phyloP scores from a whole-genome alignment of 1,284 basidiomycete genomes.

The Malassezia brasiliensis region DNA sequence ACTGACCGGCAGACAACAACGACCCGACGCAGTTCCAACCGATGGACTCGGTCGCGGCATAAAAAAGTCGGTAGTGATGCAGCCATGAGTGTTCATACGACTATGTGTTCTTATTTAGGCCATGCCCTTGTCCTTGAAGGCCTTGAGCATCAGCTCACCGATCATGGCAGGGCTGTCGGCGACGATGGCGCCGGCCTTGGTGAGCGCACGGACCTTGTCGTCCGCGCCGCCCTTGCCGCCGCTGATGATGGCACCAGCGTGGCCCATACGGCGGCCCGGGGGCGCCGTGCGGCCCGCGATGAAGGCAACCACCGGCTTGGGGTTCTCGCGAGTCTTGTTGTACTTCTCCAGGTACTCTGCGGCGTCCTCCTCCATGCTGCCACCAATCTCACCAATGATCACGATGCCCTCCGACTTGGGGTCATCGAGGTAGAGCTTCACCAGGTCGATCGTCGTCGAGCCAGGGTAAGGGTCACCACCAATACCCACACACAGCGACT shows the following conservation, averaged over 20 bases:
- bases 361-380: constrained; percentile 98
- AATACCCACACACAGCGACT: constrained; percentile 92
- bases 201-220: constrained; percentile 90
- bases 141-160: constrained; percentile 44
- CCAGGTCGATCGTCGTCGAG: constrained; percentile 84
- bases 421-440: constrained; percentile 93
- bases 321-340: constrained; percentile 76
- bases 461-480: constrained; percentile 99
- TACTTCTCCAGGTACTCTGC: constrained; percentile 86
- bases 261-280: constrained; percentile 91
- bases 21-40: constrained; percentile 47
- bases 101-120: constrained; percentile 16
- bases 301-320: constrained; percentile 95
- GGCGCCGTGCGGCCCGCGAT: constrained; percentile 92
- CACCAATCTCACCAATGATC: constrained; percentile 97
- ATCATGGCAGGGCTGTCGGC: constrained; percentile 72
- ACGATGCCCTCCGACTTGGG: constrained; percentile 69
- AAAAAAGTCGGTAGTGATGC: not conserved
- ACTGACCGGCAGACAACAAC: constrained; percentile 33
- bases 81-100: too few species aligned
- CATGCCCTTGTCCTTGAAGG: constrained; percentile 38
- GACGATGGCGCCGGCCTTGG: constrained; percentile 83
- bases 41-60: constrained; percentile 18
- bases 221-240: constrained; percentile 93
- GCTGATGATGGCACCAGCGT: constrained; percentile 74